Base-by-base conservation (phyloP, 2,329 filamentous ascomycete genomes). In the Coniella vitis region DNA sequence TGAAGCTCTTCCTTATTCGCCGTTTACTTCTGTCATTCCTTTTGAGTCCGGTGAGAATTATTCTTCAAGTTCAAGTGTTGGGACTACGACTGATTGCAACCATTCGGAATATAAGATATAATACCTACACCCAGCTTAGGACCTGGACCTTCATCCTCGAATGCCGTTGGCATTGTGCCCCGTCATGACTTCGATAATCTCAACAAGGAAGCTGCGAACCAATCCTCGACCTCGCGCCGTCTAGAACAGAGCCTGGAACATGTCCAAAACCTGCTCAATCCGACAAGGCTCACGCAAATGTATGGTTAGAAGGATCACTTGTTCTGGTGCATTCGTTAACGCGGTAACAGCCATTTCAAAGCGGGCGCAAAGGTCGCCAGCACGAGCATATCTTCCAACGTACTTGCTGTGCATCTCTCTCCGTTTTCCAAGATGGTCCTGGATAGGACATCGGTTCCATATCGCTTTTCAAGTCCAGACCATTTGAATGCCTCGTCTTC, bases 1-100 rank as follows among this genome's bases (percentile, higher is more conserved):
- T 49, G 86, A 93, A 61, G 87, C 87, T 25, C 72, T 93, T 39
- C 85, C 86, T n/a, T 90, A 83, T 66, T 87, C 87, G 45, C 87
- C 88, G 20, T 84, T 91, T 62, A 87, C 84, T 42, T 89, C 86
- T 3, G 84, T 90, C 42, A 76, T 87, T 45, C 87, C 87, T 3
- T 88, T 91, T 65, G 80, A 86, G 63, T 78, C 86, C 56, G 82
- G 87, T 90, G 67, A 55, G 72, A 60, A 16, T 10, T 10, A 17
- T n/a, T n/a, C 32, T 29, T 9, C 7, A n/a, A 14, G 5, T 16
- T 21, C 10, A 22, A 12, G 8, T 1, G 21, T 12, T 17, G 12
- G 4, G 3, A 14, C 14, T 10, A 22, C 14, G 16, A 32, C 47
- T 53, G 20, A 53, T 17, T n/a, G n/a, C n/a, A n/a, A n/a, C n/a